Percentiles rank a stretch among this genome's conserved stretches.
phyloP scores from a whole-genome alignment of 2,329 filamentous ascomycete species.

The Ascochyta pisi region DNA sequence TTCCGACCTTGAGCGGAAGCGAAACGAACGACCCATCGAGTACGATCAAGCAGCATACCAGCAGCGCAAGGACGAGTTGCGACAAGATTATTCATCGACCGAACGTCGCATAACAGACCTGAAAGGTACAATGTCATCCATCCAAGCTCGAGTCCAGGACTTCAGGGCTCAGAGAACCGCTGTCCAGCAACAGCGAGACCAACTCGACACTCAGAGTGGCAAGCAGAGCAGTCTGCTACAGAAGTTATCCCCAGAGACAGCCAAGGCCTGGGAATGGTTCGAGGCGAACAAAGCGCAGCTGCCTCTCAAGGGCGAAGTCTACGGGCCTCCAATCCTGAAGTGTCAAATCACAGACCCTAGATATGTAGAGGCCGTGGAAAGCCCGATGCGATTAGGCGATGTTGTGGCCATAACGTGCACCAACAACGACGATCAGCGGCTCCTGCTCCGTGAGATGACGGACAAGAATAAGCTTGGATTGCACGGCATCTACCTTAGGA shows the following conservation, averaged over 20 bases:
- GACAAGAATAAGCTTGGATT: slow-evolving; percentile 62
- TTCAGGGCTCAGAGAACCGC: slow-evolving; percentile 40
- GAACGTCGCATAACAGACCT: slow-evolving; percentile 53
- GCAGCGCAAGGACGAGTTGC: slow-evolving; percentile 70
- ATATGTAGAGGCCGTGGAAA: slow-evolving; percentile 69
- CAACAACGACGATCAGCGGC: slow-evolving; percentile 74
- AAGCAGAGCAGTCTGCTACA: slow-evolving; percentile 66
- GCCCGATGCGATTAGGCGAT: slow-evolving; percentile 60
- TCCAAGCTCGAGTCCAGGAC: slow-evolving; percentile 14
- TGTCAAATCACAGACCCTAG: slow-evolving; percentile 78
- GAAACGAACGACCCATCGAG: slow-evolving; percentile 67
- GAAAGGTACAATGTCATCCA: slow-evolving; percentile 46
- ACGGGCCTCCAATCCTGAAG: slow-evolving; percentile 79
- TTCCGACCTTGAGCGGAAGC: slow-evolving; percentile 66
- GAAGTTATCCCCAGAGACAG: slow-evolving; percentile 67
- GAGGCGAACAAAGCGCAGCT: slow-evolving; percentile 65
- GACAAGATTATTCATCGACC: slow-evolving; percentile 57
- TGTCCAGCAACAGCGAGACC: slow-evolving; percentile 18
- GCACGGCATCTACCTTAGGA: slow-evolving; percentile 74
- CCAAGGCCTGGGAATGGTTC: slow-evolving; percentile 81
- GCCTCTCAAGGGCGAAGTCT: slow-evolving; percentile 76
- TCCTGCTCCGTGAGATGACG: slow-evolving; percentile 71
- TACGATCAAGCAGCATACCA: slow-evolving; percentile 77
- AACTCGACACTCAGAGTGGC: slow-evolving; percentile 47
- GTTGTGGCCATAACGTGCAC: slow-evolving; percentile 75